Percentiles rank a stretch among this genome's conserved stretches.
Evolutionary conservation across 192 early-diverging fungal species (phyloP).

Genomic region (Backusella liffmaniae): DNA sequence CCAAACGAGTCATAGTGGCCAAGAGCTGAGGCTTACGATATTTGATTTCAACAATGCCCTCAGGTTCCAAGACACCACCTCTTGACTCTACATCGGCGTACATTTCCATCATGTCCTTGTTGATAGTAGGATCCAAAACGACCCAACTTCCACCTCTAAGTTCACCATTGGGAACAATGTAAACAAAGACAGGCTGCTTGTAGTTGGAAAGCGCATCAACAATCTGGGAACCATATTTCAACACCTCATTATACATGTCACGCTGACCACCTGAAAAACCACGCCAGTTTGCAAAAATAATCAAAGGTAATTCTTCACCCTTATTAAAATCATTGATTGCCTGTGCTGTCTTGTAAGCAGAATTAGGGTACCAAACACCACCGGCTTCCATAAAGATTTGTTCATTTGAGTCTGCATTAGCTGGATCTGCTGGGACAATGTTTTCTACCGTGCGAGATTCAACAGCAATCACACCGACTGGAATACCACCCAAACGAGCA

Average conservation of each 20-base stretch:
- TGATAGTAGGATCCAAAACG: slow-evolving; percentile 94
- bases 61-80: slow-evolving; percentile 94
- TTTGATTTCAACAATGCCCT: slow-evolving; percentile 98
- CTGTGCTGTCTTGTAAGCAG: slow-evolving; percentile 97
- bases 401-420: slow-evolving; percentile 84
- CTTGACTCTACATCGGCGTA: slow-evolving; percentile 89
- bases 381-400: slow-evolving; percentile 91
- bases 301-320: slow-evolving; percentile 95
- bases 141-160: slow-evolving; percentile 98
- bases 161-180: slow-evolving; percentile 93
- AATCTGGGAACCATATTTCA: slow-evolving; percentile 96
- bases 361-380: slow-evolving; percentile 98
- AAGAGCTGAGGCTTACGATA: slow-evolving; percentile 91
- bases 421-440: slow-evolving; percentile 91
- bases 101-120: slow-evolving; percentile 99
- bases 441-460: slow-evolving; percentile 93
- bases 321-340: slow-evolving; percentile 99
- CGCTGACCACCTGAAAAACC: slow-evolving; percentile 98
- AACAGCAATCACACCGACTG: slow-evolving; percentile 94
- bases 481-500: slow-evolving; percentile 93
- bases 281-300: slow-evolving; percentile 99
- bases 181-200: slow-evolving; percentile 98
- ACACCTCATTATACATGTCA: slow-evolving; percentile 97
- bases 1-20: slow-evolving; percentile 89
- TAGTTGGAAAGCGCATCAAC: slow-evolving; percentile 93